Conservation (phyloP, 208 protist species). For the Leishmania aethiopica region DNA sequence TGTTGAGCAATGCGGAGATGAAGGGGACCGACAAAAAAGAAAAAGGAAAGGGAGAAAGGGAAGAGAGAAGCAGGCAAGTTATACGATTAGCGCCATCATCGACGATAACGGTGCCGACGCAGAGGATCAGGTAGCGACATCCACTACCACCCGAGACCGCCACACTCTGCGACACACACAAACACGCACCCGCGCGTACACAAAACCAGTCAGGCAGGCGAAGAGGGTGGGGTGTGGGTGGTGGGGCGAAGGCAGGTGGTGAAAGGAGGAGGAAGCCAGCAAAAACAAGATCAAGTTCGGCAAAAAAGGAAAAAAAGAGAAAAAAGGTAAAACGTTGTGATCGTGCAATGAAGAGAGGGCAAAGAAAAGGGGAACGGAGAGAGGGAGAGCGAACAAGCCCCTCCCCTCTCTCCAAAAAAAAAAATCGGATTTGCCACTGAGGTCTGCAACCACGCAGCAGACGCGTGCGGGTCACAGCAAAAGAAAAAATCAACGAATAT, state of each 20-base stretch:
- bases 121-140: neutral
- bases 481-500: too few relatives aligned
- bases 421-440: neutral
- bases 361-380: neutral
- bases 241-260: neutral
- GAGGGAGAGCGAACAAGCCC: neutral
- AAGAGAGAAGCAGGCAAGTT: neutral
- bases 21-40: neutral
- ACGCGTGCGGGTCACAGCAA: neutral
- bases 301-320: neutral
- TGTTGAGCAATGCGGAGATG: neutral
- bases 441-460: neutral
- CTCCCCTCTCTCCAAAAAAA: too few relatives aligned
- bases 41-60: too few relatives aligned
- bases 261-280: neutral
- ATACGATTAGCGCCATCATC: neutral
- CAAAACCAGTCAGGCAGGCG: neutral
- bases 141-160: neutral
- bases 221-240: neutral
- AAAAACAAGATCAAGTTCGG: neutral
- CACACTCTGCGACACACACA: neutral
- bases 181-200: neutral
- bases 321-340: neutral
- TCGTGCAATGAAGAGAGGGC: neutral
- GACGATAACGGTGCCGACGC: neutral